Percentiles rank a stretch among this genome's conserved stretches.
These are phyloP conservation scores for Fonsecaea nubica DNA, from an alignment of 2,329 filamentous ascomycete genomes.

Conservation along the genomic window DNA sequence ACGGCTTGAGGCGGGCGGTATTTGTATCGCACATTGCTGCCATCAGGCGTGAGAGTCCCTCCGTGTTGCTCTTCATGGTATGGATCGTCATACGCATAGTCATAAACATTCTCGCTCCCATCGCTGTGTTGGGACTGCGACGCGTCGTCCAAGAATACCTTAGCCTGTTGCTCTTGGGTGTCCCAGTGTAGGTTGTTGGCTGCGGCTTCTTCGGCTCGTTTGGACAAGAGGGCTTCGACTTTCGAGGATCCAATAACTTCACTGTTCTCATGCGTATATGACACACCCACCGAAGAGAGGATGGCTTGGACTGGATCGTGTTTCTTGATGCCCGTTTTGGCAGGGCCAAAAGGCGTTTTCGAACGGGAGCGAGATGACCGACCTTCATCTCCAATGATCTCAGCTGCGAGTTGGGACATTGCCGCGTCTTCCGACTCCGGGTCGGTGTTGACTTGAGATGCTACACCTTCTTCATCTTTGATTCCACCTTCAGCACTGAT, in stretches of 20 bases:
- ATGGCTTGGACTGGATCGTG: slow-evolving; percentile 86
- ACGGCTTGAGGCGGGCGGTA: slow-evolving; percentile 80
- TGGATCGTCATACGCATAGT: slow-evolving; percentile 12
- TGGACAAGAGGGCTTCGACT: slow-evolving; percentile 84
- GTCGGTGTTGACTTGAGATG: slow-evolving; percentile 37
- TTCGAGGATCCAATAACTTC: slow-evolving; percentile 93
- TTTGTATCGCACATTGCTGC: slow-evolving; percentile 55
- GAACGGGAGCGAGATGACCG: slow-evolving; percentile 54
- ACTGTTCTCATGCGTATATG: slow-evolving; percentile 95
- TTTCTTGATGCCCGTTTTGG: slow-evolving; percentile 45
- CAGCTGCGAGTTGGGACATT: slow-evolving; percentile 73
- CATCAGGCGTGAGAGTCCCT: slow-evolving; percentile 42
- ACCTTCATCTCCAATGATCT: slow-evolving; percentile 61
- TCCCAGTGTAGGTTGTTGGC: slow-evolving; percentile 16
- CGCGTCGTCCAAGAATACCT: slow-evolving; percentile 37
- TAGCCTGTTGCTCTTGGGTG: slow-evolving; percentile 33
- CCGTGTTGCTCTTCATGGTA: slow-evolving; percentile 9
- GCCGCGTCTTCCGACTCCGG: slow-evolving; percentile 66
- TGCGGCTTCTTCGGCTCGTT: slow-evolving; percentile 66
- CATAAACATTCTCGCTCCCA: slow-evolving; percentile 4
- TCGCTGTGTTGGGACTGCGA: slow-evolving; percentile 10
- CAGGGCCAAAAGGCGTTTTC: slow-evolving; percentile 46
- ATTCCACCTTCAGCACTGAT: slow-evolving; percentile 41
- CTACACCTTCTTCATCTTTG: slow-evolving; percentile 36
- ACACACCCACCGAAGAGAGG: slow-evolving; percentile 82